These are phyloP conservation scores for Penicillium argentinense DNA, from an alignment of 495 filamentous ascomycete species.

Conservation along the genomic window DNA sequence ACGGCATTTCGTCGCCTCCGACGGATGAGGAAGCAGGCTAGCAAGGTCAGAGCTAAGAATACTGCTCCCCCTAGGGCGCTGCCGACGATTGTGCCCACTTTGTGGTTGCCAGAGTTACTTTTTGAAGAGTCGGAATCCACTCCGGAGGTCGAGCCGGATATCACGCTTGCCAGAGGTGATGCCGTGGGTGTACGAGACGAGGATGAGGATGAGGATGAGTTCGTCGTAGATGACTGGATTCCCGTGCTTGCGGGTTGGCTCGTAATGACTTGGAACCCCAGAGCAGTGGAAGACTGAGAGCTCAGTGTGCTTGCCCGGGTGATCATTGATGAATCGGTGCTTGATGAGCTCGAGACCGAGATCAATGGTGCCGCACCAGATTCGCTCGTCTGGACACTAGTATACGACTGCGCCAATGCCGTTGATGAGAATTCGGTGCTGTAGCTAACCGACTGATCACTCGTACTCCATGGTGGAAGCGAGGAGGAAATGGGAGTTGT, in stretches of 20 bases:
- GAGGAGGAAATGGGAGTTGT: background rate
- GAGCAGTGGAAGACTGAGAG: background rate
- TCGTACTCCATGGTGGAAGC: background rate
- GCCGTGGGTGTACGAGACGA: no score
- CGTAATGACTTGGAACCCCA: background rate
- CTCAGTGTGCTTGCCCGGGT: background rate
- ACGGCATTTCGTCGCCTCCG: constrained; percentile 15
- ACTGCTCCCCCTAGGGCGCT: constrained; percentile 27
- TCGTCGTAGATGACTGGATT: background rate
- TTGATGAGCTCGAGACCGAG: background rate
- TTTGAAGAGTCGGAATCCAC: background rate
- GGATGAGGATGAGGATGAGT: background rate
- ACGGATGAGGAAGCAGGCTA: constrained; percentile 21
- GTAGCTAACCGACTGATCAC: no score
- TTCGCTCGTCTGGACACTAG: background rate
- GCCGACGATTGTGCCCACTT: constrained; percentile 26
- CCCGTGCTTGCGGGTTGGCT: background rate
- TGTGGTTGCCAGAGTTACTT: background rate
- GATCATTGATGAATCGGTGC: background rate
- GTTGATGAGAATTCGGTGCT: background rate
- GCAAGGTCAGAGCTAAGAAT: constrained; percentile 20
- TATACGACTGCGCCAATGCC: background rate
- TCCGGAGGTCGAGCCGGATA: constrained; percentile 9
- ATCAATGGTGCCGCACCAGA: background rate
- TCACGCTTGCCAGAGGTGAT: background rate